Evolutionary conservation across 2,329 filamentous ascomycete species (phyloP).

Genomic region (Rasamsonia emersonii): DNA sequence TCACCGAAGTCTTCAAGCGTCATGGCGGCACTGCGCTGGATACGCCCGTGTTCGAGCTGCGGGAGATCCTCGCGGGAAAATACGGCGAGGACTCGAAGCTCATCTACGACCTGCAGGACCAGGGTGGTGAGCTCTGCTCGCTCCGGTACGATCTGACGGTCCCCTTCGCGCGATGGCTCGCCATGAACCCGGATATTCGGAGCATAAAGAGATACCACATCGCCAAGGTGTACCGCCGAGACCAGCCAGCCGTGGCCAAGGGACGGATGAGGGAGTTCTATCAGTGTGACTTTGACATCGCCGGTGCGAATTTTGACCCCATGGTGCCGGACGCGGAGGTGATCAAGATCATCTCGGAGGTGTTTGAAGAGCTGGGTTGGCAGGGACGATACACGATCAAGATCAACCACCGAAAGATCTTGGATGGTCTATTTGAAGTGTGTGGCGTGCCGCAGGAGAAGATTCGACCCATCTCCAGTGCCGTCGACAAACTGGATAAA

Average conservation of each 20-base stretch:
- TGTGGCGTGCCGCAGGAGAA: slow-evolving; percentile 82
- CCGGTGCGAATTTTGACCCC: slow-evolving; percentile 66
- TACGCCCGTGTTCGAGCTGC: slow-evolving; percentile 76
- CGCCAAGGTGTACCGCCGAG: slow-evolving; percentile 78
- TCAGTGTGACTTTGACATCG: slow-evolving; percentile 96
- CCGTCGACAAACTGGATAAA: slow-evolving; percentile 95
- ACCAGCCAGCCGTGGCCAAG: slow-evolving; percentile 79
- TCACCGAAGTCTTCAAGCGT: slow-evolving; percentile 72
- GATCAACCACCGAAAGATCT: slow-evolving; percentile 87
- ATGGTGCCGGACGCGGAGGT: slow-evolving; percentile 94
- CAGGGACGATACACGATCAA: slow-evolving; percentile 74
- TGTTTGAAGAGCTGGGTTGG: slow-evolving; percentile 74
- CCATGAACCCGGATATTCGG: slow-evolving; percentile 76
- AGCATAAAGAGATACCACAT: slow-evolving; percentile 93
- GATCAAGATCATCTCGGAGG: slow-evolving; percentile 71
- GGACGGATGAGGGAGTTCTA: slow-evolving; percentile 94
- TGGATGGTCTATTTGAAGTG: slow-evolving; percentile 86
- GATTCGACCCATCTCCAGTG: slow-evolving; percentile 80
- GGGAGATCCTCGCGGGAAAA: slow-evolving; percentile 79
- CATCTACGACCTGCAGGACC: slow-evolving; percentile 82
- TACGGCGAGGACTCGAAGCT: slow-evolving; percentile 90
- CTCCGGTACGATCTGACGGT: slow-evolving; percentile 83
- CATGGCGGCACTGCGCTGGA: slow-evolving; percentile 74
- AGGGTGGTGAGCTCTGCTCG: slow-evolving; percentile 77
- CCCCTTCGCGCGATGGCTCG: slow-evolving; percentile 83